Evolutionary conservation across 768 basidiomycete species (phyloP), one percentile per base, ranked within the genome.

Genomic region (Pisolithus orientalis): DNA sequence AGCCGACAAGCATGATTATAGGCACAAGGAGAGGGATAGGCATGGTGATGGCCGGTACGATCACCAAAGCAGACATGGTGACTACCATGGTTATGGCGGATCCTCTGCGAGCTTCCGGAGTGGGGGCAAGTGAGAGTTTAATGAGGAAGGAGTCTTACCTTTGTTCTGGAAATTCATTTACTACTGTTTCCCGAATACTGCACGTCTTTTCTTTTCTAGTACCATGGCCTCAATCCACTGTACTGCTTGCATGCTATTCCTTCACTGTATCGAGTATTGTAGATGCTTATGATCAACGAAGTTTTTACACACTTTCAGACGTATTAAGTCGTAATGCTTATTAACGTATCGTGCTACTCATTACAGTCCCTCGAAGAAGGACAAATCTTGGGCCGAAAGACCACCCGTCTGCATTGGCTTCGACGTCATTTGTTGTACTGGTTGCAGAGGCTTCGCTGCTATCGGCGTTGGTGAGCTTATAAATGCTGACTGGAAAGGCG

Each of bases 321-420:
- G 27, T 31, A 28, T 45, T 45, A 45, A 28, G 44, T 44, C n/a
- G 5, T 32, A 39, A 32, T 6, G 17, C 3, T 37, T 16, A 28
- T 31, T 53, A 39, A 34, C 32, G 14, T 53, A 44, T 49, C 25
- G 9, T 44, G n/a, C 25, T 43, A 44, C 47, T 31, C 31, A 13
- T 65, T 65, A 88, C 31, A 86, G 61, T 34, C 87, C 85, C 68
- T 93, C 90, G 64, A 93, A 94, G 66, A 94, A 93, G 16, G 85
- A 89, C 48, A 92, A 65, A 75, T 92, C 91, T 68, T 90, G 87
- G 2, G 88, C 90, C 4, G 85, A 87, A 47, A 92, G 65, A 4
- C 84, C 85, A 11, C 82, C 80, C n/a, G 60, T 67, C 62, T 57
- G 58, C 50, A 45, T 62, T 43, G 65, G 56, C 45, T 65, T 57